Percentiles rank a stretch among this genome's conserved stretches.
Evolutionary conservation across 1,284 basidiomycete species (phyloP).

Genomic region (Cutaneotrichosporon dermatis): DNA sequence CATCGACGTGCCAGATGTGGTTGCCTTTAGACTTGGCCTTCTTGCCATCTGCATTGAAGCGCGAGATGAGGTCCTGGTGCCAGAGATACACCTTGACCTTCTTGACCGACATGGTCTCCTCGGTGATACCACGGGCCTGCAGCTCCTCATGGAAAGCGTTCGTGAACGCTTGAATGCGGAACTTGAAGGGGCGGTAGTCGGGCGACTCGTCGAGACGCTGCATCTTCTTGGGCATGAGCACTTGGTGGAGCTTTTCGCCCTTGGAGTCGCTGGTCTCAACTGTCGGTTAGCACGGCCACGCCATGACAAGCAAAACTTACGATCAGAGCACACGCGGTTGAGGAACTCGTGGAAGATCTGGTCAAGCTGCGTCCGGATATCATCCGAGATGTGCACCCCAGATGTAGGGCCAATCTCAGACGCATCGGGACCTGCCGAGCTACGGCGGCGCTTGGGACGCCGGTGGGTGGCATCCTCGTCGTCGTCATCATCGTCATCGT

Average conservation of each 20-base stretch:
- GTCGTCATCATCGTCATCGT: constrained; percentile 38
- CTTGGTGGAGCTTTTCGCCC: constrained; percentile 96
- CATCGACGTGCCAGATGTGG: constrained; percentile 98
- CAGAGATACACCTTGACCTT: constrained; percentile 96
- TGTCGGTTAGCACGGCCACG: constrained; percentile 40
- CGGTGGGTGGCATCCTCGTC: constrained; percentile 41
- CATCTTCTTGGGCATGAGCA: constrained; percentile 98
- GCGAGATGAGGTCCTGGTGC: constrained; percentile 84
- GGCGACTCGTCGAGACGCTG: constrained; percentile 88
- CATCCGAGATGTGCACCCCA: constrained; percentile 50
- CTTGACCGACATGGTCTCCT: constrained; percentile 55
- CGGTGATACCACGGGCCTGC: constrained; percentile 50
- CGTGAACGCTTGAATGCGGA: constrained; percentile 97
- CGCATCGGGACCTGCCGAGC: constrained; percentile 28
- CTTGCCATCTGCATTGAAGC: constrained; percentile 98
- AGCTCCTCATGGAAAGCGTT: constrained; percentile 87
- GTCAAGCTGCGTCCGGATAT: constrained; percentile 78
- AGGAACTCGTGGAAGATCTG: constrained; percentile 87
- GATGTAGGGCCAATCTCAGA: constrained; percentile 13
- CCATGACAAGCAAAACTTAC: constrained; percentile 53
- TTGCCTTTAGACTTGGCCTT: constrained; percentile 99
- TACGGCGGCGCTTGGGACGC: constrained; percentile 36
- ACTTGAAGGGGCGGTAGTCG: constrained; percentile 98
- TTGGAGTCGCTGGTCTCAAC: constrained; percentile 90
- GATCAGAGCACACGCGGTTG: constrained; percentile 81